phyloP scores from a whole-genome alignment of 768 basidiomycete species.

The Cystofilobasidium macerans region DNA sequence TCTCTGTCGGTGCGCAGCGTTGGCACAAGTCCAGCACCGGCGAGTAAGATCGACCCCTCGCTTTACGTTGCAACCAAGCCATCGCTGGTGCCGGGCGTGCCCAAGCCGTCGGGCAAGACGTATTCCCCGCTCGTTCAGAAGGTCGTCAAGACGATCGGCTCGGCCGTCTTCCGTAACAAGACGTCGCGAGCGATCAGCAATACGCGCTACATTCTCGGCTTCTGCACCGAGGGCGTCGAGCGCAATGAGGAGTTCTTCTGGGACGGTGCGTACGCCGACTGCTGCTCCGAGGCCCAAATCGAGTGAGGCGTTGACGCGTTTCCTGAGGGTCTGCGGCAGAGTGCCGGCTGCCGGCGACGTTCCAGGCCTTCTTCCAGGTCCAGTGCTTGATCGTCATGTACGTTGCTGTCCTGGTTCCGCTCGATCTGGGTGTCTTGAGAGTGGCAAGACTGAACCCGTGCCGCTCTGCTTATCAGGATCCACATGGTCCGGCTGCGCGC shows the following conservation, averaged over 20 bases:
- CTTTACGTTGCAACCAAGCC: constrained; percentile 13
- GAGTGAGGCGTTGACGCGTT: not conserved
- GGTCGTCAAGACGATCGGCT: not conserved
- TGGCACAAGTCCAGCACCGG: not conserved
- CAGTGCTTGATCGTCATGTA: constrained; percentile 19
- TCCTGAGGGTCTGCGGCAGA: not conserved
- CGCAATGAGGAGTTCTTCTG: constrained; percentile 25
- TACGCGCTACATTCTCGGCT: constrained; percentile 21
- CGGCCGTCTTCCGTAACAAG: not conserved
- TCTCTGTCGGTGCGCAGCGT: not conserved
- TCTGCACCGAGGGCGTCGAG: constrained; percentile 13
- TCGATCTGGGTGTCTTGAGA: not conserved
- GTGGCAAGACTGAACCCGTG: not conserved
- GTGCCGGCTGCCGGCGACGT: constrained; percentile 16
- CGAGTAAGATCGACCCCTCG: constrained; percentile 16
- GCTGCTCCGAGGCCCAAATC: too few relatives aligned
- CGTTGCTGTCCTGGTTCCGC: not conserved
- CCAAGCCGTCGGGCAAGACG: constrained; percentile 1
- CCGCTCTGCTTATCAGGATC: constrained; percentile 1
- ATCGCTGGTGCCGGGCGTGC: constrained; percentile 3
- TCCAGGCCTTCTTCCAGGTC: constrained; percentile 19
- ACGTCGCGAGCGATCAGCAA: constrained; percentile 10
- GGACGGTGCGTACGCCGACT: constrained; percentile 6
- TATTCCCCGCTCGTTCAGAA: not conserved
- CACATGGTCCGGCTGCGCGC: constrained; percentile 19